Evolutionary conservation across 2,329 filamentous ascomycete genomes (phyloP), one percentile per base, ranked within the genome.

Genomic region (Fusarium drepaniforme): DNA sequence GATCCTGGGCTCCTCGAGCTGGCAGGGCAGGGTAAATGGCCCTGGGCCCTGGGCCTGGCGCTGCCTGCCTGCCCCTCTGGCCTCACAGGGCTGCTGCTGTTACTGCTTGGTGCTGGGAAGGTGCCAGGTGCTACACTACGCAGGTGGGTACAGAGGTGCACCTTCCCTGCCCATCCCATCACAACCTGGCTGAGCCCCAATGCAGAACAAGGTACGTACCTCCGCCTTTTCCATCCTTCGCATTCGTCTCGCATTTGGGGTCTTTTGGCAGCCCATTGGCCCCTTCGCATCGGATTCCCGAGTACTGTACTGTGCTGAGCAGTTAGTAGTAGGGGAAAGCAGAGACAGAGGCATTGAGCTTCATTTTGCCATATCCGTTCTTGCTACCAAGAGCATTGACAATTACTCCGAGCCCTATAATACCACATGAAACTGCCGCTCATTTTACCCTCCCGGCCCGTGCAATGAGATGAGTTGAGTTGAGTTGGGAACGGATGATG

Each of bases 1-100:
- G 59, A 51, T 49, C 38, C 53, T 53, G 30, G 30, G 9, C 30
- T 33, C 30, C 30, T 33, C 30, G 9, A 33, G 30, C 30, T 33
- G 30, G 16, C n/a, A 38, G 53, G 42, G 42, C 28, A 62, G 42
- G 59, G 57, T 68, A 60, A 44, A 62, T 30, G 51, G 37, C 44
- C 67, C 58, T 68, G 60, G 65, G 67, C 38, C 62, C 67, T 65
- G 49, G 62, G 44, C n/a, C 66, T 71, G 66, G 68, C 57, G 67
- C 68, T 75, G 49, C 49, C 49, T 75, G 49, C 49, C 49, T 53
- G 49, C 49, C 49, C 49, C 49, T 53, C 49, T 53, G 75, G 72
- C 74, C 74, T 78, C 76, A 78, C 76, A 78, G 67, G 76, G 76
- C 76, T 78, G 76, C 67, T 78, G 70, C 67, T 53, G 49, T 33